These are phyloP conservation scores for Auriscalpium vulgare DNA, from an alignment of 768 basidiomycete genomes.

Conservation along the genomic window DNA sequence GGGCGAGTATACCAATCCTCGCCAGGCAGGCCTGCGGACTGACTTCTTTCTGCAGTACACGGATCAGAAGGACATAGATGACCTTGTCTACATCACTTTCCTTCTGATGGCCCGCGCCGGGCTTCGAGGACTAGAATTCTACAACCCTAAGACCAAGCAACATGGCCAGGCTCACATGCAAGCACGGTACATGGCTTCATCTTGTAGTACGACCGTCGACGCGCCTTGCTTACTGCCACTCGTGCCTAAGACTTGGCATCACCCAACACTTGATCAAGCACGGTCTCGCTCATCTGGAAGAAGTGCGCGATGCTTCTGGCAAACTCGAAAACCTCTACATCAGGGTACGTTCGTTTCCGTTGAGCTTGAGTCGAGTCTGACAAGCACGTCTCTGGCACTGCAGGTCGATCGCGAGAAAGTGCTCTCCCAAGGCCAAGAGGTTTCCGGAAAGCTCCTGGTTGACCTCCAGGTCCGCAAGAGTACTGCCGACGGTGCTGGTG, in stretches of 20 bases:
- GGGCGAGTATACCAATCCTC: conserved; percentile 32
- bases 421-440: conserved; percentile 54
- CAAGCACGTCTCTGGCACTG: not conserved
- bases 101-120: conserved; percentile 83
- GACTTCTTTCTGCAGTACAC: conserved; percentile 41
- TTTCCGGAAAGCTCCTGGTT: conserved; percentile 66
- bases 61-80: conserved; percentile 59
- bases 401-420: conserved; percentile 70
- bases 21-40: not conserved
- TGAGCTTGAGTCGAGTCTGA: not conserved
- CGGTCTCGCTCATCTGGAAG: conserved; percentile 64
- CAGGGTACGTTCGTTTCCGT: conserved; percentile 36
- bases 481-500: conserved; percentile 74
- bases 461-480: conserved; percentile 82
- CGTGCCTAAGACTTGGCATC: conserved; percentile 60
- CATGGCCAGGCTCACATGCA: conserved; percentile 92
- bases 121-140: conserved; percentile 72
- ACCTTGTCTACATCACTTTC: conserved; percentile 76
- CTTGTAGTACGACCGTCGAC: not conserved
- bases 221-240: not conserved
- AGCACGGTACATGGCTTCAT: conserved; percentile 48
- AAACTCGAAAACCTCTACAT: conserved; percentile 62
- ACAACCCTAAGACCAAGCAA: conserved; percentile 71
- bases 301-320: conserved; percentile 49
- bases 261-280: conserved; percentile 68